These are phyloP conservation scores for Mycosphaerella arachidis DNA, from an alignment of 2,329 filamentous ascomycete species.

Conservation along the genomic window DNA sequence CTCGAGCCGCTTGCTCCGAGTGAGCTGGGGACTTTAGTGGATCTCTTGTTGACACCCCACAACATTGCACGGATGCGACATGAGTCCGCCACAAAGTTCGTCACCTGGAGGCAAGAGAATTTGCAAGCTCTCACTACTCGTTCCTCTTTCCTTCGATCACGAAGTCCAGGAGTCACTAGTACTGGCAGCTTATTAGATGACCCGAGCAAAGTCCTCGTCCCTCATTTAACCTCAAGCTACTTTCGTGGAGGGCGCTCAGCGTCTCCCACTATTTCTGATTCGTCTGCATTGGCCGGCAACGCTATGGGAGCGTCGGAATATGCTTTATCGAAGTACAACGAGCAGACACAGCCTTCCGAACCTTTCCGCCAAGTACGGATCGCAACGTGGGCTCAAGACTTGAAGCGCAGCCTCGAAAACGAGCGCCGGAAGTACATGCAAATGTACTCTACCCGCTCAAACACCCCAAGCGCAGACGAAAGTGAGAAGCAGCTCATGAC, in stretches of 20 bases:
- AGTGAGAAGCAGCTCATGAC: conserved; percentile 34
- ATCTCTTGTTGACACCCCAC: conserved; percentile 69
- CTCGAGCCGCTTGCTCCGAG: conserved; percentile 72
- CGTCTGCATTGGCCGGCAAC: conserved; percentile 13
- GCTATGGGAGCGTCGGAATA: conserved; percentile 34
- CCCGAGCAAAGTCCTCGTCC: conserved; percentile 31
- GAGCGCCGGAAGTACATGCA: conserved; percentile 67
- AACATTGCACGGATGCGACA: conserved; percentile 79
- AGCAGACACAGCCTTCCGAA: conserved; percentile 55
- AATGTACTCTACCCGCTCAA: conserved; percentile 54
- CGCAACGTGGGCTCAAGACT: conserved; percentile 75
- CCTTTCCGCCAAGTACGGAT: conserved; percentile 64
- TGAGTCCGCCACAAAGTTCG: conserved; percentile 73
- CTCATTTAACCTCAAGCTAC: conserved; percentile 29
- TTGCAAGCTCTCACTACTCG: conserved; percentile 19
- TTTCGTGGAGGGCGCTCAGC: conserved; percentile 25
- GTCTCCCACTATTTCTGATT: conserved; percentile 27
- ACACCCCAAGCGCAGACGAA: conserved; percentile 55
- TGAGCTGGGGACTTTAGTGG: conserved; percentile 67
- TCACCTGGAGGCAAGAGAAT: conserved; percentile 58
- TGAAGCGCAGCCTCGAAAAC: conserved; percentile 69
- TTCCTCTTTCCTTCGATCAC: conserved; percentile 21
- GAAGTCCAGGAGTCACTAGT: conserved; percentile 23
- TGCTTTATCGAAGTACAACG: conserved; percentile 49
- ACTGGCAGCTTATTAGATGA: conserved; percentile 26